Conservation (phyloP, 371 early-diverging fungal genomes). For the Apophysomyces ossiformis region DNA sequence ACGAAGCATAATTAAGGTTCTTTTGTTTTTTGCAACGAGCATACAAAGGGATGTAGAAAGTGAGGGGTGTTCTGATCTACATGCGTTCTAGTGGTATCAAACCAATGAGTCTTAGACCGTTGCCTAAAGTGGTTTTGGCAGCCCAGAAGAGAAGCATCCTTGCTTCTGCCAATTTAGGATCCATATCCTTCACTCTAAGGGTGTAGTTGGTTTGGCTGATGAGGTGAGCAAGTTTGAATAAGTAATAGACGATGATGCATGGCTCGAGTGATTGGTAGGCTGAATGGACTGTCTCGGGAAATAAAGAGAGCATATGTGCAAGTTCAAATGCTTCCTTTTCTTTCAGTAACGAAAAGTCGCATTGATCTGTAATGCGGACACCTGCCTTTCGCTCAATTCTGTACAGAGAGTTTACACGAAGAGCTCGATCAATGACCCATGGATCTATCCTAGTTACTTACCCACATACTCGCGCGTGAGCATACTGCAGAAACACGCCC, state of each 20-base stretch:
- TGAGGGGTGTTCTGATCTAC: constrained; percentile 44
- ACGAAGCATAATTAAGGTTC: too few species aligned
- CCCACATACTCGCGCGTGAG: constrained; percentile 89
- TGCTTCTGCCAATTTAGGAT: constrained; percentile 73
- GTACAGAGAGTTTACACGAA: neutral
- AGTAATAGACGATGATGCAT: constrained; percentile 84
- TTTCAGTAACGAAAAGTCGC: constrained; percentile 56
- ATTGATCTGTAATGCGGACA: constrained; percentile 25
- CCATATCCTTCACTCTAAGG: constrained; percentile 76
- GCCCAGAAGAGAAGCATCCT: constrained; percentile 78
- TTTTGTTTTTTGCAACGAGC: too few species aligned
- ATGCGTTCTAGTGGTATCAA: constrained; percentile 79
- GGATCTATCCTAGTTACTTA: constrained; percentile 22
- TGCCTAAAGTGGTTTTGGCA: constrained; percentile 78
- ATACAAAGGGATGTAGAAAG: neutral
- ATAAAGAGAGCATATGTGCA: constrained; percentile 78
- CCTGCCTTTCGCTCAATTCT: constrained; percentile 45
- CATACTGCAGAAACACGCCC: constrained; percentile 97
- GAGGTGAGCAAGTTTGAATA: constrained; percentile 83
- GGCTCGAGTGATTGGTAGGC: constrained; percentile 81
- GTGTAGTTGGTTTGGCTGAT: constrained; percentile 76
- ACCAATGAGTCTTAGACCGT: constrained; percentile 78
- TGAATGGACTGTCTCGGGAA: constrained; percentile 77
- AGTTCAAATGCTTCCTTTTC: constrained; percentile 76
- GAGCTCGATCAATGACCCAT: too few species aligned